phyloP scores from a whole-genome alignment of 495 filamentous ascomycete genomes.

The Chlorociboria aeruginascens region DNA sequence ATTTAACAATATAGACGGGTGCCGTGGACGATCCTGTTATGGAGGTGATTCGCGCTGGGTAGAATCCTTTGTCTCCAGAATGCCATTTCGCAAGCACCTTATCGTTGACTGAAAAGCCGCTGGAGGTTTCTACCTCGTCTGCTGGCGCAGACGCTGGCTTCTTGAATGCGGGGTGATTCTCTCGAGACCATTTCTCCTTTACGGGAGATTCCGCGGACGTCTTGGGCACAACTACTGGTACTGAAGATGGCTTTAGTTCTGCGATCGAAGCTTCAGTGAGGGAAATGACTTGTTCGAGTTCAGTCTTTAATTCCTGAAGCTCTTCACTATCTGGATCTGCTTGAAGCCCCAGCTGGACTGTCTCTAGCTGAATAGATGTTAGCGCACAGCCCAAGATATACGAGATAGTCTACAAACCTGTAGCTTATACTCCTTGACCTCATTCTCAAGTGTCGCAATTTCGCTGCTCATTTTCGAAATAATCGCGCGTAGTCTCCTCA shows the following conservation, averaged over 20 bases:
- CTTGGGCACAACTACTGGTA: conserved; percentile 26
- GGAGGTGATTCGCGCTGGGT: conserved; percentile 83
- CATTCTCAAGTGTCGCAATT: conserved; percentile 54
- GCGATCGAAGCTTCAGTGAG: conserved; percentile 67
- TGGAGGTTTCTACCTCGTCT: conserved; percentile 34
- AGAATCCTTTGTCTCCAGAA: conserved; percentile 80
- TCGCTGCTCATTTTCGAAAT: conserved; percentile 39
- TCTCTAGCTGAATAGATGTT: conserved; percentile 54
- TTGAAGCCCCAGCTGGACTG: conserved; percentile 61
- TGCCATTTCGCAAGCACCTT: conserved; percentile 81
- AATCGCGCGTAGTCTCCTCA: too few species aligned
- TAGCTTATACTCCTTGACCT: conserved; percentile 70
- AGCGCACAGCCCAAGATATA: neutral
- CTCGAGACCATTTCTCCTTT: conserved; percentile 57
- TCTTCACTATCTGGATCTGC: conserved; percentile 76
- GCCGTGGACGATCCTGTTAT: conserved; percentile 82
- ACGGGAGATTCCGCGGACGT: conserved; percentile 32
- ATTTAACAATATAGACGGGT: conserved; percentile 87
- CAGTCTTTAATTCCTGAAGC: conserved; percentile 63
- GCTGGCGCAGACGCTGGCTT: conserved; percentile 33
- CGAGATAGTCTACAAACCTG: conserved; percentile 42
- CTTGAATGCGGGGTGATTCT: conserved; percentile 59
- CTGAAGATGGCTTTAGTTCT: conserved; percentile 55
- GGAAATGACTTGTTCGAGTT: conserved; percentile 76
- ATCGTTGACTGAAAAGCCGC: conserved; percentile 76